Evolutionary conservation across 768 basidiomycete genomes (phyloP).

Genomic region (Leucocoprinus leucothites): DNA sequence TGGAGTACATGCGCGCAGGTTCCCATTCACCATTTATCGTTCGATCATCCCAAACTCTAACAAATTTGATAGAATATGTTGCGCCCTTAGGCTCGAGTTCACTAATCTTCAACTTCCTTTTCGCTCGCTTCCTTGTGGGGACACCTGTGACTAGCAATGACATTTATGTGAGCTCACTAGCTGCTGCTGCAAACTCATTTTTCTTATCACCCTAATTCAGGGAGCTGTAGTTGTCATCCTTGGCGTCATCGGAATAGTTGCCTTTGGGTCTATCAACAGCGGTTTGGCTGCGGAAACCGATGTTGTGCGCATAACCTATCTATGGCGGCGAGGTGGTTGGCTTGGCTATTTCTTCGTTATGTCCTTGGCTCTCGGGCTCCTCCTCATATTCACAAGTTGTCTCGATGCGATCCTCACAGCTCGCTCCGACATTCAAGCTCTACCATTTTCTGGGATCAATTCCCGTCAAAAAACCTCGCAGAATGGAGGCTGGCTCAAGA

Average conservation of each 20-base stretch:
- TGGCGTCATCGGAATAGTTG: slow-evolving; percentile 86
- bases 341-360: slow-evolving; percentile 87
- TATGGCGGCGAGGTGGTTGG: slow-evolving; percentile 90
- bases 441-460: slow-evolving; percentile 41
- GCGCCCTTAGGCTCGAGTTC: slow-evolving; percentile 93
- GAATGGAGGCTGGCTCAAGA: slow-evolving; percentile 13
- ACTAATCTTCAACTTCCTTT: slow-evolving; percentile 94
- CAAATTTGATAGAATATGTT: slow-evolving; percentile 82
- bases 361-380: slow-evolving; percentile 58
- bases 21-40: slow-evolving; percentile 16
- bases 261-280: slow-evolving; percentile 80
- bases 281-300: slow-evolving; percentile 74
- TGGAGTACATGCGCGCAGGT: slow-evolving; percentile 88
- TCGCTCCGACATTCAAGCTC: slow-evolving; percentile 64
- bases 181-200: background rate
- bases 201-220: slow-evolving; percentile 29
- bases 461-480: slow-evolving; percentile 12
- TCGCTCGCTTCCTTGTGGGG: slow-evolving; percentile 85
- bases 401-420: slow-evolving; percentile 73
- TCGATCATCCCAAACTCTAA: background rate
- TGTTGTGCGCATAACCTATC: slow-evolving; percentile 68
- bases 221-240: slow-evolving; percentile 81
- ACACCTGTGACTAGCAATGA: slow-evolving; percentile 83
- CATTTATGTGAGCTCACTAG: slow-evolving; percentile 57
- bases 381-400: slow-evolving; percentile 66